Evolutionary conservation across 495 filamentous ascomycete genomes (phyloP), one percentile per base, ranked within the genome.

Genomic region (Xylaria bambusicola): DNA sequence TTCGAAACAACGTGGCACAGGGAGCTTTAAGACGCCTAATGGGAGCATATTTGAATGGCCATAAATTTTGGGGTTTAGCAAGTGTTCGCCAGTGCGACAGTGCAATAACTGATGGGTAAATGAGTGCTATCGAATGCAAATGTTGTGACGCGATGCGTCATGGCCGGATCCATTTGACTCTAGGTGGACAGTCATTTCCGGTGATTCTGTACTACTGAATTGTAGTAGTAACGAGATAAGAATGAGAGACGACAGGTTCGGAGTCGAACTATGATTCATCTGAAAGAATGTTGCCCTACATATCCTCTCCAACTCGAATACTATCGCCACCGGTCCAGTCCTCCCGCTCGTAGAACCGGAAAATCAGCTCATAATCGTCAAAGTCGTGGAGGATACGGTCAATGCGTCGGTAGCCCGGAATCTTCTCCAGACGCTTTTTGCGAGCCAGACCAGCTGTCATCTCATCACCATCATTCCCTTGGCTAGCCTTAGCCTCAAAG

Each of bases 311-410:
- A 67, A 96, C 78, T 60, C 89, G 80, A 58, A 89, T 86, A 55
- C 79, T 80, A 62, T 88, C 87, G 13, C 75, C 74, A 62, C 90
- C 91, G 73, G 87, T 85, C 93, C 92, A 98, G 63, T 89, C 93
- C 63, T 93, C 83, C 54, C 92, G 86, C 79, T 97, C 93, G 71
- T 95, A 99, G 79, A 91, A 97, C 58, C 93, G 85, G 77, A 99
- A 99, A 48, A 99, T 88, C 31, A 98, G 82, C 74, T 98, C 92
- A 70, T 99, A 99, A 33, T 94, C 95, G 67, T 99, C 93, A 62
- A 99, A 84, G 66, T 98, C 94, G 69, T 99, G 95, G 31, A 98
- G 91, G 61, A 98, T 97, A 52, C 92, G 88, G 69, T 99, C 95
- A 42, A 96, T 85, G 23, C 95, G 84, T 36, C 88, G 84, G 68